Evolutionary conservation across 1,139 yeast species (phyloP).

Genomic region (Geotrichum macrosporum): DNA sequence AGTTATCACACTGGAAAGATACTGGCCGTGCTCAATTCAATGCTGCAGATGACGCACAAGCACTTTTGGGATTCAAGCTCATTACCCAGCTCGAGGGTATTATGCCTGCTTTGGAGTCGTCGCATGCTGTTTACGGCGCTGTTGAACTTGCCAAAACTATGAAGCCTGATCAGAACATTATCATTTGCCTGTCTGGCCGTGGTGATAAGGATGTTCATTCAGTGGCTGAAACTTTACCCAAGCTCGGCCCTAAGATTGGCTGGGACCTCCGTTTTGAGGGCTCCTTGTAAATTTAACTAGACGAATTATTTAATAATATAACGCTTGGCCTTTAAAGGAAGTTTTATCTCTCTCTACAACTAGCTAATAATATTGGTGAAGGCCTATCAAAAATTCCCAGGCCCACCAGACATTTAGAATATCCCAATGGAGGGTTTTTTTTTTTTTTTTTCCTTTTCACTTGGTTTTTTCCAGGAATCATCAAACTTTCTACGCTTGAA

Average conservation of each 20-base stretch:
- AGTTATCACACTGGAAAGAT: conserved; percentile 90
- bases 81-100: conserved; percentile 95
- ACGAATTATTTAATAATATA: background rate
- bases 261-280: conserved; percentile 92
- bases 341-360: too few relatives aligned
- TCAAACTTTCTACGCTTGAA: background rate
- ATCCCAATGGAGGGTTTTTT: background rate
- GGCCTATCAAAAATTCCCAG: too few relatives aligned
- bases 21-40: conserved; percentile 86
- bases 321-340: background rate
- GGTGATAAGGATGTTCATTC: conserved; percentile 99
- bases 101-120: conserved; percentile 95
- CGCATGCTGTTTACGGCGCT: conserved; percentile 94
- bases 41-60: conserved; percentile 93
- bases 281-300: conserved; percentile 4
- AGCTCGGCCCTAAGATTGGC: conserved; percentile 80
- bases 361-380: too few relatives aligned
- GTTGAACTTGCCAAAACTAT: conserved; percentile 81
- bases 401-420: too few relatives aligned
- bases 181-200: conserved; percentile 92
- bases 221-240: conserved; percentile 91
- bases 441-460: background rate
- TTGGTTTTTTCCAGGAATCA: background rate
- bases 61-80: conserved; percentile 80
- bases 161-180: conserved; percentile 71